Evolutionary conservation across 495 filamentous ascomycete genomes (phyloP), one percentile per base, ranked within the genome.

Genomic region (Patellaria atrata): DNA sequence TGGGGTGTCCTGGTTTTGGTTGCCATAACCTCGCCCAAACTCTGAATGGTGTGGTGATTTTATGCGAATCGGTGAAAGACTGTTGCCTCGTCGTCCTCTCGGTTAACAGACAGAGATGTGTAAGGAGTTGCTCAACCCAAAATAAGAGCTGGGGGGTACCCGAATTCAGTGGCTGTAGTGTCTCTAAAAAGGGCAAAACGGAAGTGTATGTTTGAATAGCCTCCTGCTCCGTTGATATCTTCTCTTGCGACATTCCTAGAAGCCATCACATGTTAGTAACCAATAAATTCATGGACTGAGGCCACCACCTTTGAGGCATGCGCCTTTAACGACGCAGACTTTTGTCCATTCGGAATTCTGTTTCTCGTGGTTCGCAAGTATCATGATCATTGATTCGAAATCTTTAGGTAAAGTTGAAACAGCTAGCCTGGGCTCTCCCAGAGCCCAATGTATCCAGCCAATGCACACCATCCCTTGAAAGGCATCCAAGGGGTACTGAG

Each of bases 381-480:
- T 68, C 50, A 25, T 72, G 51, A 35, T 39, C 27, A 68, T 63
- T 25, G 56, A 51, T 25, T 61, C 66, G 33, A 81, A 61, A 40
- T 71, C 65, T 36, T 65, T 67, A 15, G 82, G 78, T 12, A 91
- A 61, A 12, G 63, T 67, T 22, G 60, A 57, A 17, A 70, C 58
- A 2, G 79, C 78, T 15, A 73, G 51, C 3, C 53, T 58, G 15
- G 75, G 73, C 35, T 91, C 77, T 19, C 70, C 71, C 22, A 85
- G 50, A 4, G 68, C 69, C 72, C 75, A 83, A 52, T 91, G 74
- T 41, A 91, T 58, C 81, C 82, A 87, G 33, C 72, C 84, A 17
- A 86, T 47, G 53, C 82, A 91, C 26, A 84, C 71, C 38, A 70
- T 73, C 13, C 79, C 82, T 53, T 89, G 79, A 31, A 84, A 79